Conservation (phyloP, 345 rosid genomes). For the Moricandia arvensis region DNA sequence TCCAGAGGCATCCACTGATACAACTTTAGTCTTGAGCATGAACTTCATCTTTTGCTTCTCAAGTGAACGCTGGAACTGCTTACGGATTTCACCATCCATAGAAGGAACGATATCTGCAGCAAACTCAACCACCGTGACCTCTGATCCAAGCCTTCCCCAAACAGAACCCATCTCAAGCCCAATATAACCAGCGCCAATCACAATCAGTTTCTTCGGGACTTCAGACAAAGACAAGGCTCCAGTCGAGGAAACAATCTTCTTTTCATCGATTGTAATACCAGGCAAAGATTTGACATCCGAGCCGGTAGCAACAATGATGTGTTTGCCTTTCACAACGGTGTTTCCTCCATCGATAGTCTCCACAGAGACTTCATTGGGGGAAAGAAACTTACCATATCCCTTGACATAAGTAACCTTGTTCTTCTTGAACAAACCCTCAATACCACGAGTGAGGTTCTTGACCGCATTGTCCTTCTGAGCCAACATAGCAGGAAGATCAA, state of each 20-base stretch:
- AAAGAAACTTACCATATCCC: constrained; percentile 77
- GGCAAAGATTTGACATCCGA: constrained; percentile 84
- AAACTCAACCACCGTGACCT: constrained; percentile 88
- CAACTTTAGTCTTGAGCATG: constrained; percentile 89
- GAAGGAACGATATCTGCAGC: constrained; percentile 75
- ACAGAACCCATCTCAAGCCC: constrained; percentile 97
- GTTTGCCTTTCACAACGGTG: constrained; percentile 72
- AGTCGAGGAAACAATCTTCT: constrained; percentile 82
- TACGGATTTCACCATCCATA: constrained; percentile 89
- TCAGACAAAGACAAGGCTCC: constrained; percentile 67
- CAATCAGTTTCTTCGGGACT: constrained; percentile 79
- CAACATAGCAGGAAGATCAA: constrained; percentile 92
- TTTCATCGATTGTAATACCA: constrained; percentile 78
- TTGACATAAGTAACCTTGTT: constrained; percentile 81
- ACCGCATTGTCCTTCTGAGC: constrained; percentile 88
- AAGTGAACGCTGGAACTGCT: constrained; percentile 75
- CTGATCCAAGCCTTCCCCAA: constrained; percentile 84
- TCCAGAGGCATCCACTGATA: constrained; percentile 65
- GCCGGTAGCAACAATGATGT: constrained; percentile 80
- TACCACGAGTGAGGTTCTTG: constrained; percentile 62
- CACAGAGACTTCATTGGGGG: constrained; percentile 77
- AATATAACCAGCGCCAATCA: constrained; percentile 86
- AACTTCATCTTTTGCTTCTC: constrained; percentile 95
- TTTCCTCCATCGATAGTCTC: constrained; percentile 68
- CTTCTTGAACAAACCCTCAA: constrained; percentile 92